Evolutionary conservation across 257 asterid genomes (phyloP).

Genomic region (Solanum neorickii): DNA sequence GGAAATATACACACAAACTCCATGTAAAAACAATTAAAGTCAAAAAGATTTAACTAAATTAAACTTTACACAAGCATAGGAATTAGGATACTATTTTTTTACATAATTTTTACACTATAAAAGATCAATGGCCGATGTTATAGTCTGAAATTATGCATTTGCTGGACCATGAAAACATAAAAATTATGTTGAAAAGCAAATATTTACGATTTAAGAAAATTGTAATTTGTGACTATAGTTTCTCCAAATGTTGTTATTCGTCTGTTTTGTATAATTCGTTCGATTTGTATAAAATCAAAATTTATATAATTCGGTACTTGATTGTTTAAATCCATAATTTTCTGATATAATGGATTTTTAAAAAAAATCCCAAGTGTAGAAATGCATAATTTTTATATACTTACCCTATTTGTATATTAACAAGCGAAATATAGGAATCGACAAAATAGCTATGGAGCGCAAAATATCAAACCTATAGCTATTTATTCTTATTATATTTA

Average conservation of each 20-base stretch:
- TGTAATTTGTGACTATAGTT: background rate
- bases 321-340: too few relatives aligned
- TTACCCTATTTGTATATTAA: too few relatives aligned
- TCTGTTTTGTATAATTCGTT: background rate
- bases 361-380: too few relatives aligned
- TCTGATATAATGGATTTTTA: too few relatives aligned
- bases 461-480: background rate
- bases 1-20: background rate
- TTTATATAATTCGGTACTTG: too few relatives aligned
- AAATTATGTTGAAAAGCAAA: background rate
- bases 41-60: background rate
- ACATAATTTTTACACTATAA: background rate
- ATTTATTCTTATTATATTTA: too few relatives aligned
- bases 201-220: background rate
- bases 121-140: background rate
- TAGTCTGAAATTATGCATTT: background rate
- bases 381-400: too few relatives aligned
- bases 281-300: background rate
- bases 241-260: background rate
- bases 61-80: background rate
- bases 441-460: background rate
- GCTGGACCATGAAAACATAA: background rate
- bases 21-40: background rate
- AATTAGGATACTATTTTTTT: background rate
- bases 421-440: background rate